Evolutionary conservation across 768 basidiomycete genomes (phyloP).

Genomic region (Boletus rubroflammeus): DNA sequence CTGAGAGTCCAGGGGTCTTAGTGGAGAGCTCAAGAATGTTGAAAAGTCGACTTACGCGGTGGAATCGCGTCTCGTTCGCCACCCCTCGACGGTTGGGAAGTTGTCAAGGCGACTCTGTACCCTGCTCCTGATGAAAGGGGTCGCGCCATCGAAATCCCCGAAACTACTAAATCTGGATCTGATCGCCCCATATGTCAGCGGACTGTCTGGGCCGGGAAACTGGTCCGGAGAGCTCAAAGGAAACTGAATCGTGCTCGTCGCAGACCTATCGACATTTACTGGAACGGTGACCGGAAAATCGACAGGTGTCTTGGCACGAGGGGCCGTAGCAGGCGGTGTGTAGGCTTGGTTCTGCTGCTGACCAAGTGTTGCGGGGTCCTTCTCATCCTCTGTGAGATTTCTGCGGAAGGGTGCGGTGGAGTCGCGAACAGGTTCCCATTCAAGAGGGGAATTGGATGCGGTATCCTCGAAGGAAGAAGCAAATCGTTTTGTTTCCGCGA

Average conservation of each 20-base stretch:
- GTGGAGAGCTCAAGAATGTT: conserved; percentile 1
- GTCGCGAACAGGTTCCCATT: conserved; percentile 48
- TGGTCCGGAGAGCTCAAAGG: conserved; percentile 77
- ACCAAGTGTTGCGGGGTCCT: conserved; percentile 45
- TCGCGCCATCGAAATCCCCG: conserved; percentile 66
- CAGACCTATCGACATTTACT: conserved; percentile 43
- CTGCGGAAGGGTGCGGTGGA: conserved; percentile 75
- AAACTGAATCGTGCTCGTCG: conserved; percentile 75
- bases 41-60: conserved; percentile 63
- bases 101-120: conserved; percentile 74
- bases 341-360: conserved; percentile 33
- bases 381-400: conserved; percentile 73
- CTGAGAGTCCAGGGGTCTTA: conserved; percentile 35
- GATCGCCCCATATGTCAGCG: conserved; percentile 44
- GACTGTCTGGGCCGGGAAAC: conserved; percentile 48
- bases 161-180: conserved; percentile 69
- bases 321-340: conserved; percentile 29
- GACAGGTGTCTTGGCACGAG: conserved; percentile 49
- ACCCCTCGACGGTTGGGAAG: conserved; percentile 58
- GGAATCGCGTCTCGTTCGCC: conserved; percentile 85
- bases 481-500: conserved; percentile 67
- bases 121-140: conserved; percentile 82
- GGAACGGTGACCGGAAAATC: conserved; percentile 56
- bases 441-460: conserved; percentile 46
- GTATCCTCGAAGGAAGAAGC: conserved; percentile 53